Conservation (phyloP, 768 basidiomycete species). For the Daedaleopsis nitida region DNA sequence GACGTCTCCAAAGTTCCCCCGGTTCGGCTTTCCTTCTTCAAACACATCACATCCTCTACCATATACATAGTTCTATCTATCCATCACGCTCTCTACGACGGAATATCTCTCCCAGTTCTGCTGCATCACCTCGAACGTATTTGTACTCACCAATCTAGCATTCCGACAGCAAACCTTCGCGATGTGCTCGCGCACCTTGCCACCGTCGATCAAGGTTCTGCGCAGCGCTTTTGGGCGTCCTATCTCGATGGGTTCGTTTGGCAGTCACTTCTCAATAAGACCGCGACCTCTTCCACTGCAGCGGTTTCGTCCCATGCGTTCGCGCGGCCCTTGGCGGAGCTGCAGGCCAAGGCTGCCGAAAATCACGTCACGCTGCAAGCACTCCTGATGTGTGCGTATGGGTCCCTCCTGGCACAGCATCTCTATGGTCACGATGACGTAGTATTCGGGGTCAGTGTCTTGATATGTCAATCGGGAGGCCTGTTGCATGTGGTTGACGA, state of each 20-base stretch:
- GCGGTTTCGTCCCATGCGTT: slow-evolving; percentile 9
- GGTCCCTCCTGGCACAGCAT: slow-evolving; percentile 27
- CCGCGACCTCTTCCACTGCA: slow-evolving; percentile 14
- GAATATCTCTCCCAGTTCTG: slow-evolving; percentile 32
- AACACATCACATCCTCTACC: slow-evolving; percentile 10
- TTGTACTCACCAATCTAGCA: slow-evolving; percentile 16
- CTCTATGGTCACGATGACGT: slow-evolving; percentile 30
- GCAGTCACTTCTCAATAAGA: slow-evolving; percentile 11
- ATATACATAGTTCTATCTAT: slow-evolving; percentile 31
- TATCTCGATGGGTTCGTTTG: slow-evolving; percentile 24
- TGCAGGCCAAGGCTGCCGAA: slow-evolving; percentile 25
- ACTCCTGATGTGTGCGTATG: slow-evolving; percentile 32
- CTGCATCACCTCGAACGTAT: slow-evolving; percentile 31
- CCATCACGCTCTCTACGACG: slow-evolving; percentile 38
- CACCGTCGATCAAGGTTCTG: slow-evolving; percentile 15
- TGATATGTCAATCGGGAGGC: neutral
- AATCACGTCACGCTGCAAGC: slow-evolving; percentile 36
- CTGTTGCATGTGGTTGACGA: neutral
- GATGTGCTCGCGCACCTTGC: slow-evolving; percentile 28
- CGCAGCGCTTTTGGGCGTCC: slow-evolving; percentile 28
- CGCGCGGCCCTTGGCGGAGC: slow-evolving; percentile 19
- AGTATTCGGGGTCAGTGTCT: slow-evolving; percentile 34
- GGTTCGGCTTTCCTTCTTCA: slow-evolving; percentile 23
- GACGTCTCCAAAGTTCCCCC: slow-evolving; percentile 15
- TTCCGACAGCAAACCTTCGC: slow-evolving; percentile 17